Evolutionary conservation across 352 stramenopile species (phyloP), one percentile per base, ranked within the genome.

Genomic region (Phytophthora pistaciae): DNA sequence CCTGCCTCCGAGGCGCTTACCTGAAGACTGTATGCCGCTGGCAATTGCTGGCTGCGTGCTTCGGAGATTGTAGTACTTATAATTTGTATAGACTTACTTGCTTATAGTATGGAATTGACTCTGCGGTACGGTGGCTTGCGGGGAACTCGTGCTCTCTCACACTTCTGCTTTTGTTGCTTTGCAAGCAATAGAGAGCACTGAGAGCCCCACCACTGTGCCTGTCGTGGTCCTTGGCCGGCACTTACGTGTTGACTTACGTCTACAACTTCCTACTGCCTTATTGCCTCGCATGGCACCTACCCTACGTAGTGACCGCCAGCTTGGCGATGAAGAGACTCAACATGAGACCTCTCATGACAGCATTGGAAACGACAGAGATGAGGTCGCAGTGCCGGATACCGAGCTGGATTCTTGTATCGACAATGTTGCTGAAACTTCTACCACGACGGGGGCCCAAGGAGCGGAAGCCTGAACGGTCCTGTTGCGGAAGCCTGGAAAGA

Each of bases 111-210:
- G 40, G 14, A 21, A 48, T 48, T 48, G 14, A 48, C 40, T 48
- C 40, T 48, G 40, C 40, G 40, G 40, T 48, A 48, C 40, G 40
- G 40, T 48, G 40, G 16, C 40, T 48, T 48, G 40, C 40, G 40
- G 40, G 40, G 40, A 48, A 48, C 40, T 48, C 40, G 40, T 21
- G 40, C 40, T 48, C 40, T 48, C 16, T 48, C 14, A 3, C 14
- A 48, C 40, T 48, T 48, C 40, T 48, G 40, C 40, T 48, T 48
- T 48, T 48, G 40, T 48, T 48, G 40, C 40, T 21, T 48, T 48
- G 40, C 40, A 48, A 48, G 40, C 40, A 21, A 48, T 48, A 48
- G 40, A 48, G 40, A 48, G 40, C 40, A 48, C 40, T 48, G 40
- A 48, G 40, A 48, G 40, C 40, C 4, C 40, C 16, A 48, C 40